phyloP scores from a whole-genome alignment of 2,329 filamentous ascomycete genomes.

The Parastagonospora nodorum region DNA sequence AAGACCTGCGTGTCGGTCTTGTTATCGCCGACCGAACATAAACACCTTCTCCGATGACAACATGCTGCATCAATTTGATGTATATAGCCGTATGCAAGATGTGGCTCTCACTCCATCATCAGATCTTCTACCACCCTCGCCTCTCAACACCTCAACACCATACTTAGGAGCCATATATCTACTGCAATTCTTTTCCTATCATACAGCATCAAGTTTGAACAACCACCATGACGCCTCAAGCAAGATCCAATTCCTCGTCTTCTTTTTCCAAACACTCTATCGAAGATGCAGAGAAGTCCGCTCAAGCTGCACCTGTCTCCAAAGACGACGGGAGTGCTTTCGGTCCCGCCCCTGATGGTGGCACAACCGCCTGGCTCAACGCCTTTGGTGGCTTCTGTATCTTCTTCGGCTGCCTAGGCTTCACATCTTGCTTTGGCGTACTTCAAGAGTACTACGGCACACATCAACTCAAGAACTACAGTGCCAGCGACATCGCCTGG shows the following conservation, averaged over 20 bases:
- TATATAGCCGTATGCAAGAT: background rate
- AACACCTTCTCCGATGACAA: background rate
- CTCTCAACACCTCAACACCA: background rate
- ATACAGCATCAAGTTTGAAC: background rate
- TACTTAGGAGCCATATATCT: background rate
- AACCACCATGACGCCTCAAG: background rate
- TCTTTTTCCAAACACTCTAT: background rate
- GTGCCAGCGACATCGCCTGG: slow-evolving; percentile 49
- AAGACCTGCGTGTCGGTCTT: background rate
- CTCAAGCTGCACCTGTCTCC: background rate
- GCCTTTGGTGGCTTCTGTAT: slow-evolving; percentile 37
- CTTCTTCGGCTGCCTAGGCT: slow-evolving; percentile 44
- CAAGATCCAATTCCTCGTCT: background rate
- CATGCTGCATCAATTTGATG: background rate
- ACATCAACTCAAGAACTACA: slow-evolving; percentile 43
- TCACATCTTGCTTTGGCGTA: slow-evolving; percentile 49
- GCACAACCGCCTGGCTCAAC: slow-evolving; percentile 41
- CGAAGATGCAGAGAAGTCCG: background rate
- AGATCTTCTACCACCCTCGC: no score
- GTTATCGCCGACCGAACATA: slow-evolving; percentile 8
- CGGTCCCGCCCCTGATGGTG: slow-evolving; percentile 41
- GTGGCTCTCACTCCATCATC: background rate
- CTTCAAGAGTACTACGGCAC: slow-evolving; percentile 53
- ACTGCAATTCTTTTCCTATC: background rate
- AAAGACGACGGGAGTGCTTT: slow-evolving; percentile 26